Evolutionary conservation across 495 filamentous ascomycete species (phyloP), one percentile per base, ranked within the genome.

Genomic region (Pyrenopolyporus hunteri): DNA sequence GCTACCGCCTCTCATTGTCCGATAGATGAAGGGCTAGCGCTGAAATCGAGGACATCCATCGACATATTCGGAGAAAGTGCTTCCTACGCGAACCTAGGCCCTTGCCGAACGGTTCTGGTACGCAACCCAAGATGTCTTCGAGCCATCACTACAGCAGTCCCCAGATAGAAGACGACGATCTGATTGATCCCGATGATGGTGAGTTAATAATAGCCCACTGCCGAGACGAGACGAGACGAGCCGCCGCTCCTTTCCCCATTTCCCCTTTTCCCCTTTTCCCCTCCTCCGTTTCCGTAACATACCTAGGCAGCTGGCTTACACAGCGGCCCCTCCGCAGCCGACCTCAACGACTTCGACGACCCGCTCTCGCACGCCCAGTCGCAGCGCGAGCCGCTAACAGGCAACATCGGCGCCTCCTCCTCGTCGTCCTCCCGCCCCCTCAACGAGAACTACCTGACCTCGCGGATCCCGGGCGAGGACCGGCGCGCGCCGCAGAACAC

Each of bases 131-230:
- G 48, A 76, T 74, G 74, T 69, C 73, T 23, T 60, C 73, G 14
- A 57, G 85, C 60, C 80, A 85, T 63, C 80, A 84, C 68, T 85
- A 87, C 70, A 83, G 89, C 71, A 81, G 83, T 60, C 85, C 89
- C n/a, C 79, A 87, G 33, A 82, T 93, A 46, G 91, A 93, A 60
- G 87, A 92, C 63, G 92, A 97, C 67, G 82, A 86, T 67, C 75
- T 96, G 64, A 97, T 98, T 76, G 94, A 98, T 73, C 91, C 93
- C 2, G 93, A 98, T 77, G 91, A 97, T 79, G 90, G 94, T 97
- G 73, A 70, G 57, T 59, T 47, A 7, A 22, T 42, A 35, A n/a
- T 2, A n/a, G 14, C 32, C 32, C 14, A 36, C 16, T n/a, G n/a
- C n/a, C n/a, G n/a, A n/a, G n/a, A n/a, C n/a, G n/a, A n/a, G n/a